These are phyloP conservation scores for Trichophyton benhamiae DNA, from an alignment of 2,329 filamentous ascomycete genomes.

Conservation along the genomic window DNA sequence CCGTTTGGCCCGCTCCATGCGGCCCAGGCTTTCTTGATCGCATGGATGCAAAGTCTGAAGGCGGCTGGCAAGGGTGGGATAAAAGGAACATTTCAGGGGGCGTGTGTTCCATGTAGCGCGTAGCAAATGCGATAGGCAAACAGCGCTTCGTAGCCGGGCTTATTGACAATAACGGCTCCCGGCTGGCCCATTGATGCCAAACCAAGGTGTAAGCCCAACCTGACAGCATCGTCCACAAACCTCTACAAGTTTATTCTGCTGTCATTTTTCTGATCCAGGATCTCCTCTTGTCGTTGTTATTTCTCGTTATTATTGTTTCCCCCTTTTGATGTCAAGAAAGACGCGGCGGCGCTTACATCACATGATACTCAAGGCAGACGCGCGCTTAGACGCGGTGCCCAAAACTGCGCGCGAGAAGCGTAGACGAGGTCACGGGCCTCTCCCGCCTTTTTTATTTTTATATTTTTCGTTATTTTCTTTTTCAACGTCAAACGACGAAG, in stretches of 20 bases:
- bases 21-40: background rate
- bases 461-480: background rate
- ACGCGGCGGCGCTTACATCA: background rate
- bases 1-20: background rate
- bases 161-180: background rate
- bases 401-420: background rate
- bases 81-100: background rate
- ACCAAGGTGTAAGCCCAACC: too few relatives aligned
- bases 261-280: too few relatives aligned
- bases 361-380: background rate
- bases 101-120: background rate
- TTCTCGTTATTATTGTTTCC: too few relatives aligned
- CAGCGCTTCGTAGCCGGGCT: background rate
- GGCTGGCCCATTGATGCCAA: background rate
- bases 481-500: background rate
- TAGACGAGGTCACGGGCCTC: background rate
- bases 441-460: background rate
- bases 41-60: background rate
- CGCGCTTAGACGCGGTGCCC: background rate
- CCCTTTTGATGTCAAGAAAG: background rate
- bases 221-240: too few relatives aligned
- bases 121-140: background rate
- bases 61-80: background rate
- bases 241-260: too few relatives aligned
- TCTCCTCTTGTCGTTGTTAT: too few relatives aligned